Evolutionary conservation across 306 rosid species (phyloP).

Genomic region (Lathyrus sativus): DNA sequence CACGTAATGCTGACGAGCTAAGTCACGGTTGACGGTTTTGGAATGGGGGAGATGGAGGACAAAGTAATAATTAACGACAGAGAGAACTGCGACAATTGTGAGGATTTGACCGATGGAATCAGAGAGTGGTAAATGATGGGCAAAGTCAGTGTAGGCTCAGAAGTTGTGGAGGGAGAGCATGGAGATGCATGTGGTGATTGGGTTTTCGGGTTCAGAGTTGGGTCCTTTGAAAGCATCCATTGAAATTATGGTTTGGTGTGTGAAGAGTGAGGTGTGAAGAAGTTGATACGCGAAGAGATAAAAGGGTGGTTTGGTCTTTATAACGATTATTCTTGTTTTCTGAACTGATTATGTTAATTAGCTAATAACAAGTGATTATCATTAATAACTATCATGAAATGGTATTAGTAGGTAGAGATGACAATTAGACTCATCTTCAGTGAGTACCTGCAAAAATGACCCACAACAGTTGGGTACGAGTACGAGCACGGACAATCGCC

Average conservation of each 20-base stretch:
- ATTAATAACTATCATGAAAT: no score
- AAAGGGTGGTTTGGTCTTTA: slow-evolving; percentile 34
- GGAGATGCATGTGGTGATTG: slow-evolving; percentile 32
- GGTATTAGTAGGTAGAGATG: no score
- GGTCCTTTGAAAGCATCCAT: slow-evolving; percentile 25
- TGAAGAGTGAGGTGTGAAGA: not conserved
- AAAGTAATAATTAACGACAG: slow-evolving; percentile 46
- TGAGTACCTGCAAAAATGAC: no score
- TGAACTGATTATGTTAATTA: no score
- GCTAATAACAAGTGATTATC: no score
- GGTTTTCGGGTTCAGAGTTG: slow-evolving; percentile 29
- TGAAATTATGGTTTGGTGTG: slow-evolving; percentile 1
- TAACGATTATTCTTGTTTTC: not conserved
- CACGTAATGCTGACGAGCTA: slow-evolving; percentile 45
- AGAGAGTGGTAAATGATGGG: slow-evolving; percentile 38
- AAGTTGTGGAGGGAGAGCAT: slow-evolving; percentile 55
- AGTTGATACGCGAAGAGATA: not conserved
- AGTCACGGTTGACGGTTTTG: slow-evolving; percentile 38
- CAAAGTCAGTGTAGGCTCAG: slow-evolving; percentile 47
- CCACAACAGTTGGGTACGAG: no score
- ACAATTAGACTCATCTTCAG: no score
- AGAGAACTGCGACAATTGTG: slow-evolving; percentile 53
- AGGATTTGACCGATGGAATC: slow-evolving; percentile 41
- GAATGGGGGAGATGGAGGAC: slow-evolving; percentile 49
- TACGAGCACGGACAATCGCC: no score